Base-by-base conservation (phyloP, 371 early-diverging fungal species). In the Haplosporangium sp. region DNA sequence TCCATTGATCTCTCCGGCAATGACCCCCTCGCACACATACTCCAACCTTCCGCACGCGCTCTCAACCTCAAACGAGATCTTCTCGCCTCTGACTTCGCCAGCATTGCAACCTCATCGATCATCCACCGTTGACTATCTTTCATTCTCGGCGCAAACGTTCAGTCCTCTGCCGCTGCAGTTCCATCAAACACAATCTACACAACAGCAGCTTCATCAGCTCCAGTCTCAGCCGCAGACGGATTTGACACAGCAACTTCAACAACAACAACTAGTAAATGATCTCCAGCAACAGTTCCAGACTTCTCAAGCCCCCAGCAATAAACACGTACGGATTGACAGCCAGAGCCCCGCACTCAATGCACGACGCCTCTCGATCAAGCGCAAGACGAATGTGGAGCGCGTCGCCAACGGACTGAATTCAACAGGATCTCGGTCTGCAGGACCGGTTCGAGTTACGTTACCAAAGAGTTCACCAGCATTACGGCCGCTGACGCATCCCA, bases 71-170 rank as follows among this genome's bases (percentile, higher is more conserved):
- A 80, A 74, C 43, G 79, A 86, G 57, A 83, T 74, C 21, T 90
- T 91, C 67, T 89, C 88, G 11, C 93, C 93, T 5, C 72, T 93
- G 2, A 86, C 93, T 6, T 93, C 93, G 3, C 93, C 93, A 14
- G 91, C 90, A 0, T 71, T 91, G 18, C 85, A 84, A 42, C 90
- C 93, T 4, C 71, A 66, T 41, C 80, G 77, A 52, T 63, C 72
- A 13, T 68, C 69, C 38, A 18, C 67, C 10, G 72, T 72, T 36
- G 79, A 79, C 38, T 79, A 68, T 47, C 69, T 79, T 1, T 79
- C 79, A 6, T 73, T 79, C 43, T 72, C 79, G n/a, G 64, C 65
- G 0, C 73, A 72, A 46, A 60, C 37, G 46, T 79, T 79, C 42
- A 69, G 52, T 13, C 60, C 61, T 16, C 29, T 79, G 61, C 69